Evolutionary conservation across 2,329 filamentous ascomycete genomes (phyloP).

Genomic region (Phialemonium atrogriseum): DNA sequence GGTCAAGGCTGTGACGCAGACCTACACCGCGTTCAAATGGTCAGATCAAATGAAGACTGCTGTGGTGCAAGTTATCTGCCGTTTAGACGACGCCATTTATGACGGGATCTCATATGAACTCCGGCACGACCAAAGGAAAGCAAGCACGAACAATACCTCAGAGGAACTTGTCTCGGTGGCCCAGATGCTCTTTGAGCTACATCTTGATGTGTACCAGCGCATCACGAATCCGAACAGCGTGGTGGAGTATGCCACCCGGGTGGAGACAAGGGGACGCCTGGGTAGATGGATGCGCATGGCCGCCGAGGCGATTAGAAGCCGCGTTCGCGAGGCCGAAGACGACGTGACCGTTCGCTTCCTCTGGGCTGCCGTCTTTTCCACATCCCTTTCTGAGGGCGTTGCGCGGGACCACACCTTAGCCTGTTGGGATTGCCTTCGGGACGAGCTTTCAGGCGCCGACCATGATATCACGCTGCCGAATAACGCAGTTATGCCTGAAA

Average conservation of each 20-base stretch:
- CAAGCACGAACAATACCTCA: conserved; percentile 8
- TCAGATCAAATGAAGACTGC: conserved; percentile 47
- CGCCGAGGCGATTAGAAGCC: conserved; percentile 32
- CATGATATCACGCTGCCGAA: conserved; percentile 61
- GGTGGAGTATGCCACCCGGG: conserved; percentile 38
- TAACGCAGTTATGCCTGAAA: conserved; percentile 79
- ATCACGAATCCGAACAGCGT: conserved; percentile 49
- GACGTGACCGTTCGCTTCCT: conserved; percentile 43
- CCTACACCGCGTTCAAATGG: conserved; percentile 49
- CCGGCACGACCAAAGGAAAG: conserved; percentile 8
- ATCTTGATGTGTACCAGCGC: conserved; percentile 52
- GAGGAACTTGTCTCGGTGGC: conserved; percentile 33
- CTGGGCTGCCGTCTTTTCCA: conserved; percentile 48
- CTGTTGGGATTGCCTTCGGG: conserved; percentile 50
- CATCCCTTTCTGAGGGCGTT: conserved; percentile 42
- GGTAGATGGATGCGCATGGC: conserved; percentile 44
- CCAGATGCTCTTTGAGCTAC: conserved; percentile 54
- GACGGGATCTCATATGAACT: conserved; percentile 33
- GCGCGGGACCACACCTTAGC: conserved; percentile 48
- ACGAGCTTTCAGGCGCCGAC: conserved; percentile 34
- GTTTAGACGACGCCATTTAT: conserved; percentile 44
- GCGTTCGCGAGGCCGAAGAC: conserved; percentile 24
- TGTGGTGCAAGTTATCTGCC: conserved; percentile 48
- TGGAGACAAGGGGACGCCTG: conserved; percentile 41
- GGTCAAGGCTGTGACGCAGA: conserved; percentile 38